Evolutionary conservation across 768 basidiomycete genomes (phyloP), one percentile per base, ranked within the genome.

Genomic region (Cyathus striatus): DNA sequence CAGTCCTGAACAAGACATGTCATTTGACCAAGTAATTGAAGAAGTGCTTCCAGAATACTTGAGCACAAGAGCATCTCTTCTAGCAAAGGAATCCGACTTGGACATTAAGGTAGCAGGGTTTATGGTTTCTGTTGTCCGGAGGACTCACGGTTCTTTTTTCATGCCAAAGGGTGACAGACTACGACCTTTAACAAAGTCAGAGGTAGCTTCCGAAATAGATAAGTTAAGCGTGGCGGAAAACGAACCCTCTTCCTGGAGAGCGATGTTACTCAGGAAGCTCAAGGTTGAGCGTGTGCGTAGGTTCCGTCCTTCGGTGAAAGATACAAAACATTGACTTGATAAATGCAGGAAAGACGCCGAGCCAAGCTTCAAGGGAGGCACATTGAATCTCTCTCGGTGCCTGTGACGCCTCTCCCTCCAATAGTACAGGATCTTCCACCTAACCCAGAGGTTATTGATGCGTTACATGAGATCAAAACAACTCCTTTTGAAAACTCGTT

Each of bases 401-500:
- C 62, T 17, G 55, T 79, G 21, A 63, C 67, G n/a, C 62, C 62
- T 24, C 54, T 72, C 5, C 50, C 62, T 16, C 33, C 57, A n/a
- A 52, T 64, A 2, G 54, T 59, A 2, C 47, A 49, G 6, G 43
- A 40, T 12, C 49, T 57, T 1, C 49, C 57, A 18, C 55, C 60
- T 14, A 59, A 66, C 40, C 46, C 60, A 17, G 53, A 64, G 35
- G 61, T 70, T 17, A 52, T 86, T 24, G 68, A 79, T 34, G 75
- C 75, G 0, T 68, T 90, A 7, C 64, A 75, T 26, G 53, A 53
- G 20, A 80, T 89, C 38, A 58, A 63, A 45, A 80, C 77, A 6
- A 90, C 86, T 6, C 79, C 73, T 2, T 88, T 79, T 57, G 69
- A 72, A 44, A 65, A 59, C 45, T 88, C 86, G 0, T 88, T 90